These are phyloP conservation scores for Hypsizygus marmoreus DNA, from an alignment of 768 basidiomycete species.

Conservation along the genomic window DNA sequence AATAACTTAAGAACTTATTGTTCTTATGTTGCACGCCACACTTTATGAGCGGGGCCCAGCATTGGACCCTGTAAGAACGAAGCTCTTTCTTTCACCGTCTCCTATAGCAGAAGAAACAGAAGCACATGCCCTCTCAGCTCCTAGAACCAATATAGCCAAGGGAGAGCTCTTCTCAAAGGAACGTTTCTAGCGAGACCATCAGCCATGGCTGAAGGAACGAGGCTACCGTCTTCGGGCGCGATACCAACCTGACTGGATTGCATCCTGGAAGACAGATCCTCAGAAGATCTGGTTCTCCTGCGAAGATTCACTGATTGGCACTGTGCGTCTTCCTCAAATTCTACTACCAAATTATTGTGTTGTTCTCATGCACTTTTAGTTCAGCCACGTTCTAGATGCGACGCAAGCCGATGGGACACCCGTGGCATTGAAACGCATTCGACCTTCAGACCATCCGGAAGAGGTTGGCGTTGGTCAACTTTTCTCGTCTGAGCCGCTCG, in stretches of 20 bases:
- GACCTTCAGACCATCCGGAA: slow-evolving; percentile 14
- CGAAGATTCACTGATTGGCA: slow-evolving; percentile 2
- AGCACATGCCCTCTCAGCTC: too few relatives aligned
- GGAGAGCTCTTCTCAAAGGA: slow-evolving; percentile 11
- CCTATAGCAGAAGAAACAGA: too few relatives aligned
- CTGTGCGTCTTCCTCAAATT: too few relatives aligned
- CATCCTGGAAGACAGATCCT: slow-evolving; percentile 4
- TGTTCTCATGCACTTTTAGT: slow-evolving; percentile 7
- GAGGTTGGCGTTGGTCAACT: slow-evolving; percentile 33
- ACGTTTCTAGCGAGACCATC: slow-evolving; percentile 7
- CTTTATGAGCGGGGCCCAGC: too few relatives aligned
- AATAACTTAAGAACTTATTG: too few relatives aligned
- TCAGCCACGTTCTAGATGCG: slow-evolving; percentile 28
- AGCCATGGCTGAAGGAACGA: slow-evolving; percentile 7
- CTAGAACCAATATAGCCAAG: slow-evolving; percentile 8
- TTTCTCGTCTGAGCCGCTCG: slow-evolving; percentile 17
- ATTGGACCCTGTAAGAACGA: too few relatives aligned
- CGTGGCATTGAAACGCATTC: slow-evolving; percentile 31
- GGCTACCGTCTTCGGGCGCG: slow-evolving; percentile 10
- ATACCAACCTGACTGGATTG: slow-evolving; percentile 10
- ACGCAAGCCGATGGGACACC: slow-evolving; percentile 30
- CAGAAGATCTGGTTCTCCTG: not conserved
- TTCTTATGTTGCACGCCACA: too few relatives aligned
- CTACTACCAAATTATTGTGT: not conserved
- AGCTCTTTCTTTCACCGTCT: too few relatives aligned